These are phyloP conservation scores for Crithidia bombi DNA, from an alignment of 208 protist species.

Conservation along the genomic window DNA sequence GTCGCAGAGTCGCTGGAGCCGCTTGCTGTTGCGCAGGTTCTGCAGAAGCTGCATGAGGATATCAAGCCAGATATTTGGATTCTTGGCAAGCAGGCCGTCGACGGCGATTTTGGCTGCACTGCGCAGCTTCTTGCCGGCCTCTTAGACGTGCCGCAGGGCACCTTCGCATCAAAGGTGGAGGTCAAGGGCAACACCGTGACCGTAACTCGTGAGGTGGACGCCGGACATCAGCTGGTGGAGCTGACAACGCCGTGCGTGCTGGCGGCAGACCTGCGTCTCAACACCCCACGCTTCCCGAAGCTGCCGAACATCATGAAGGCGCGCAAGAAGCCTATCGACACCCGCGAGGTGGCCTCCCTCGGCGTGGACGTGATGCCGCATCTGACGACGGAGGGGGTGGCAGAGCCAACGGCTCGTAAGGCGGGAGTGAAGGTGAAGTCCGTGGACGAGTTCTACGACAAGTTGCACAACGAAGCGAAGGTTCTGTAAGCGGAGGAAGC, in stretches of 20 bases:
- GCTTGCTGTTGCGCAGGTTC: slow-evolving; percentile 92
- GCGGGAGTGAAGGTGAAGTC: slow-evolving; percentile 91
- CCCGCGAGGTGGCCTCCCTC: slow-evolving; percentile 66
- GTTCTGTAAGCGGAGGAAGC: slow-evolving; percentile 50
- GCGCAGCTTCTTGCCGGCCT: slow-evolving; percentile 95
- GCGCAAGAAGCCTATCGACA: slow-evolving; percentile 95
- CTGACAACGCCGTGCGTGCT: slow-evolving; percentile 89
- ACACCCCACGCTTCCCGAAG: slow-evolving; percentile 96
- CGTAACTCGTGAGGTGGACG: slow-evolving; percentile 95
- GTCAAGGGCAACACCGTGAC: slow-evolving; percentile 78
- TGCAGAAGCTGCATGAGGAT: slow-evolving; percentile 91
- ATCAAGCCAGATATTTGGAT: slow-evolving; percentile 90
- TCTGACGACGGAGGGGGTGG: slow-evolving; percentile 68
- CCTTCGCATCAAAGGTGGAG: slow-evolving; percentile 93
- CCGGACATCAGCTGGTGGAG: slow-evolving; percentile 92
- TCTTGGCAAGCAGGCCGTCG: slow-evolving; percentile 97
- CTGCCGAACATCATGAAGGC: slow-evolving; percentile 99
- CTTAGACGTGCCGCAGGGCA: slow-evolving; percentile 93
- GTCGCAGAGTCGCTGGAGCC: slow-evolving; percentile 83
- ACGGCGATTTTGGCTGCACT: slow-evolving; percentile 95
- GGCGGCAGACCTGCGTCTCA: slow-evolving; percentile 92
- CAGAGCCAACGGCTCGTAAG: slow-evolving; percentile 82
- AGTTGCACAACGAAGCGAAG: slow-evolving; percentile 93
- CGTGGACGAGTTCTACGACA: slow-evolving; percentile 91
- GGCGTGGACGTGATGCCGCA: slow-evolving; percentile 87